Evolutionary conservation across 345 rosid species (phyloP).

Genomic region (Ceriops decandra): DNA sequence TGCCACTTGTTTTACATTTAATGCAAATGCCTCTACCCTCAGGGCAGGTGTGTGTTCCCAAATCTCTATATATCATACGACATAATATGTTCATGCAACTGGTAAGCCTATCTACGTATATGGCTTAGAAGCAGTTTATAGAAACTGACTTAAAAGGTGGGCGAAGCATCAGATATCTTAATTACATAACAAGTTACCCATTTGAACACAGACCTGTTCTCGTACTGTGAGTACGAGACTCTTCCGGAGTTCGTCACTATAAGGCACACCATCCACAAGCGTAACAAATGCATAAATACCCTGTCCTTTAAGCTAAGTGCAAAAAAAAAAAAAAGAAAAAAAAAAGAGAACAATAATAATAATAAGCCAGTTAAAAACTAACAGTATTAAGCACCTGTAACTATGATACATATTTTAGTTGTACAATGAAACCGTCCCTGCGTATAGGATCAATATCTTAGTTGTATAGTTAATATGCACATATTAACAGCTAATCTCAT

Average conservation of each 20-base stretch:
- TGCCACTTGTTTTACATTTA: background rate
- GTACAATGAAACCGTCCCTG: background rate
- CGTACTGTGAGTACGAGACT: constrained; percentile 67
- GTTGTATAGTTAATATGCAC: no score
- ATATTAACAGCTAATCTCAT: background rate
- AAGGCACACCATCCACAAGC: constrained; percentile 78
- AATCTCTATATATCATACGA: no score
- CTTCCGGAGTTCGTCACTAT: constrained; percentile 84
- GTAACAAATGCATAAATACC: constrained; percentile 97
- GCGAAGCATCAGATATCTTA: background rate
- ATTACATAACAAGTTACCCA: background rate
- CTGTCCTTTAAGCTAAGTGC: constrained; percentile 78
- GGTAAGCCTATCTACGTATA: background rate
- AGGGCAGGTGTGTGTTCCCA: no score
- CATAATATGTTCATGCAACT: background rate
- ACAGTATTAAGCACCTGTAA: constrained; percentile 8
- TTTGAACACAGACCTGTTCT: constrained; percentile 53
- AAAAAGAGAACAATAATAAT: no score
- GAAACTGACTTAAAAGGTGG: background rate
- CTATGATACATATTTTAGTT: background rate
- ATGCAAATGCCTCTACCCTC: background rate
- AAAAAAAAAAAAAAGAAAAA: constrained; percentile 2
- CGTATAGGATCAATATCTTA: no score
- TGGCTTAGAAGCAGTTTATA: background rate
- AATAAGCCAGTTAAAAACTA: constrained; percentile 8